Conservation (phyloP, 352 stramenopile species). For the Pythium rishiriense region DNA sequence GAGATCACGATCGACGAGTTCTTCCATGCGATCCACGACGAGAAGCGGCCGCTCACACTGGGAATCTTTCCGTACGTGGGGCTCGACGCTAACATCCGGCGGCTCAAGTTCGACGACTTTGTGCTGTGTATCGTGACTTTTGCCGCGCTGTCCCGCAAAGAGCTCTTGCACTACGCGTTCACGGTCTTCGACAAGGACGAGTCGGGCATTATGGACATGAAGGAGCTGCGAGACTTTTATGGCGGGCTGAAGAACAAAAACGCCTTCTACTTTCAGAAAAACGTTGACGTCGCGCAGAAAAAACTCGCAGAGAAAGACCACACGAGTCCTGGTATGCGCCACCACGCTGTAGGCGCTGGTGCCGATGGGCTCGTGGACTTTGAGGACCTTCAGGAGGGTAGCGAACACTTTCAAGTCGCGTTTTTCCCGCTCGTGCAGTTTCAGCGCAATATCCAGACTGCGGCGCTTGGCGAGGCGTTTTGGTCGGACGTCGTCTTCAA, state of each 20-base stretch:
- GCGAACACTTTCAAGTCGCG: constrained; percentile 53
- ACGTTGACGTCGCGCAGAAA: constrained; percentile 56
- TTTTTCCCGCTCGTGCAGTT: constrained; percentile 73
- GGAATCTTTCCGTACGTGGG: constrained; percentile 54
- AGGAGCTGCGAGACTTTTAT: constrained; percentile 55
- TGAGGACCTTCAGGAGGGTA: constrained; percentile 54
- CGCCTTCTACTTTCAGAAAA: constrained; percentile 60
- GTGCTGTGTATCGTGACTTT: constrained; percentile 57
- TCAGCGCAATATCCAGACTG: constrained; percentile 53
- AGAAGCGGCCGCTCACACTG: constrained; percentile 54
- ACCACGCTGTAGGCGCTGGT: constrained; percentile 17
- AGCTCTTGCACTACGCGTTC: constrained; percentile 70
- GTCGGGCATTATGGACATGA: constrained; percentile 62
- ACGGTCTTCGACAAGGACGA: constrained; percentile 63
- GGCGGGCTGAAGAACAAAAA: constrained; percentile 50
- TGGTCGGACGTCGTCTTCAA: constrained; percentile 41
- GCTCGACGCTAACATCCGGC: constrained; percentile 28
- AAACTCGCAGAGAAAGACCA: constrained; percentile 42
- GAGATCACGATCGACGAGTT: constrained; percentile 68
- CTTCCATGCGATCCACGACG: constrained; percentile 50
- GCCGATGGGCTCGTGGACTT: constrained; percentile 51
- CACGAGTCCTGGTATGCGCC: constrained; percentile 18
- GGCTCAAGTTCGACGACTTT: constrained; percentile 64
- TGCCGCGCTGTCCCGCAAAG: constrained; percentile 43
- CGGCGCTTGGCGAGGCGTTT: constrained; percentile 51